A percentile compares a stretch with the other conserved stretches of the same genome.
These are phyloP conservation scores for Aspergillus heteromorphus DNA, from an alignment of 495 filamentous ascomycete genomes.

Conservation along the genomic window DNA sequence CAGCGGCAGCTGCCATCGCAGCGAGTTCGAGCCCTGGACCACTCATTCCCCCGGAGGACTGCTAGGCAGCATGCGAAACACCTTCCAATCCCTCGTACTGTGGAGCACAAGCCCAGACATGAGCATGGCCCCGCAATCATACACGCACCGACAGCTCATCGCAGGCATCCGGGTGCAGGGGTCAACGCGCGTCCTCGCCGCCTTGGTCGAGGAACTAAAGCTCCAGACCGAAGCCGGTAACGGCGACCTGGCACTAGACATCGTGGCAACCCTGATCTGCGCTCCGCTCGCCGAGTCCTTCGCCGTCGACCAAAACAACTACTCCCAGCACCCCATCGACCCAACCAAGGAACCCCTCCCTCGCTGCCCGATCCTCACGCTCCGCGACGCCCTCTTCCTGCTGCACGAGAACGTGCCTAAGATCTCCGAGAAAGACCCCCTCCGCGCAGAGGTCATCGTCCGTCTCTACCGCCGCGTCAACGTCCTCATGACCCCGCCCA, in stretches of 20 bases:
- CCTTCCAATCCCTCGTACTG: slow-evolving; percentile 60
- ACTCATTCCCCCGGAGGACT: slow-evolving; percentile 56
- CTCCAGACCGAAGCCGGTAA: slow-evolving; percentile 47
- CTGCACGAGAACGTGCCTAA: slow-evolving; percentile 58
- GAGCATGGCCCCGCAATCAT: slow-evolving; percentile 63
- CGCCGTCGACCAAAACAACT: slow-evolving; percentile 36
- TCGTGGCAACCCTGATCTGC: slow-evolving; percentile 67
- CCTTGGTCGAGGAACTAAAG: slow-evolving; percentile 68
- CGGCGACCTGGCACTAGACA: slow-evolving; percentile 64
- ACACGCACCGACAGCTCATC: slow-evolving; percentile 73
- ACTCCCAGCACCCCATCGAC: slow-evolving; percentile 30
- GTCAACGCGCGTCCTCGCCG: slow-evolving; percentile 52
- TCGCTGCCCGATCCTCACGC: slow-evolving; percentile 41
- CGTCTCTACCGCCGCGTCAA: slow-evolving; percentile 73
- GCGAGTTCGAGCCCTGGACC: slow-evolving; percentile 75
- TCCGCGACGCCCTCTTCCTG: slow-evolving; percentile 67
- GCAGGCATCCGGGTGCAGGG: slow-evolving; percentile 65
- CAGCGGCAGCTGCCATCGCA: slow-evolving; percentile 57
- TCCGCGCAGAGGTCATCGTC: slow-evolving; percentile 65
- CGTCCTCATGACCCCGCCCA: slow-evolving; percentile 41
- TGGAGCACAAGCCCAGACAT: slow-evolving; percentile 67
- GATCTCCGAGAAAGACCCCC: slow-evolving; percentile 54
- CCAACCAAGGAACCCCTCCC: slow-evolving; percentile 36
- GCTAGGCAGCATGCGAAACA: slow-evolving; percentile 53
- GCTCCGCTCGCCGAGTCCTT: slow-evolving; percentile 55